phyloP scores from a whole-genome alignment of 2,329 filamentous ascomycete species.

The Gliomastix tumulicola region DNA sequence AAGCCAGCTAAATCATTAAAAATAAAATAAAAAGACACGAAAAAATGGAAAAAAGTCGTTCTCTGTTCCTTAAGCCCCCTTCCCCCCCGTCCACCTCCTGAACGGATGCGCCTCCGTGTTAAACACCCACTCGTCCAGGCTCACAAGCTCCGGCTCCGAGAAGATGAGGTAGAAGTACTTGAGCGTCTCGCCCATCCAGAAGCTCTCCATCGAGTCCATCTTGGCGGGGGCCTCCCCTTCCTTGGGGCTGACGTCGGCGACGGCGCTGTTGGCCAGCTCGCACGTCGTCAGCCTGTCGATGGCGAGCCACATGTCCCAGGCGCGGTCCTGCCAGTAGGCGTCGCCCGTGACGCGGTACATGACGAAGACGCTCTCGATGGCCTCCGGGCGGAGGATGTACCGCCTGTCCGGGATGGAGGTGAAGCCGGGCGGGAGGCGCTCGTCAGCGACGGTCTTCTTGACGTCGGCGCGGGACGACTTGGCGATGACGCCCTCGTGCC shows the following conservation, averaged over 20 bases:
- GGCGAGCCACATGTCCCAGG: slow-evolving; percentile 46
- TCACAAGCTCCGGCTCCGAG: slow-evolving; percentile 54
- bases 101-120: slow-evolving; percentile 45
- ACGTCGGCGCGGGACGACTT: slow-evolving; percentile 19
- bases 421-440: slow-evolving; percentile 49
- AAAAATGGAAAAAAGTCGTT: no score
- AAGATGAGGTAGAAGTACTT: slow-evolving; percentile 74
- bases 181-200: slow-evolving; percentile 67
- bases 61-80: no score
- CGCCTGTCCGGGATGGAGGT: slow-evolving; percentile 44
- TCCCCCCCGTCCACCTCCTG: no score
- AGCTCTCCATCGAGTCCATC: slow-evolving; percentile 38
- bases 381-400: slow-evolving; percentile 45
- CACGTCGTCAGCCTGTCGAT: slow-evolving; percentile 40
- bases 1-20: no score
- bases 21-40: no score
- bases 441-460: slow-evolving; percentile 15
- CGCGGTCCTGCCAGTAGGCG: slow-evolving; percentile 35
- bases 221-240: background rate
- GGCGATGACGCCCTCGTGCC: slow-evolving; percentile 15
- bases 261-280: slow-evolving; percentile 39
- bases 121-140: slow-evolving; percentile 60
- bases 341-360: slow-evolving; percentile 45
- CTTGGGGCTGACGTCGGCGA: slow-evolving; percentile 25
- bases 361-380: slow-evolving; percentile 46